phyloP scores from a whole-genome alignment of 139 green algal species.

The Asterochloris erici region DNA sequence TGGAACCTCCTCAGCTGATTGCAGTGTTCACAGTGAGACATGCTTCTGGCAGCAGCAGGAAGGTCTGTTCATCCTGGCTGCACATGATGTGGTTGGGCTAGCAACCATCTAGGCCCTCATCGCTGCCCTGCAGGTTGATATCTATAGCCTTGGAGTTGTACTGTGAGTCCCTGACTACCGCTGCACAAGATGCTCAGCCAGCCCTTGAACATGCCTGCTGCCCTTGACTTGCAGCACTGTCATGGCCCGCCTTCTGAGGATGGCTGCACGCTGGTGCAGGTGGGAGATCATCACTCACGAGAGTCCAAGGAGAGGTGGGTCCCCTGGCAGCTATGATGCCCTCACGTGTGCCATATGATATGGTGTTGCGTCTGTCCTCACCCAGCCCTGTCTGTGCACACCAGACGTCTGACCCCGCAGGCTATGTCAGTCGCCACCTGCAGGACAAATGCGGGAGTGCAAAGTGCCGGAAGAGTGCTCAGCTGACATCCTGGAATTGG shows the following conservation, averaged over 20 bases:
- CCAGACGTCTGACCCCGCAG: no score
- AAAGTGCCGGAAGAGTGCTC: slow-evolving; percentile 11
- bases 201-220: no score
- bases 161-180: no score
- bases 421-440: background rate
- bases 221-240: no score
- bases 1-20: background rate
- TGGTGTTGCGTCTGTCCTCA: no score
- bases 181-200: no score
- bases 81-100: background rate
- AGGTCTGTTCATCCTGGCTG: background rate
- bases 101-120: background rate
- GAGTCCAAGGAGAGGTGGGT: no score
- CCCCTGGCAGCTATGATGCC: no score
- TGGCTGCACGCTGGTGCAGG: background rate
- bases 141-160: slow-evolving; percentile 14
- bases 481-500: slow-evolving; percentile 1
- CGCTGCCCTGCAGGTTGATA: slow-evolving; percentile 4
- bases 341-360: no score
- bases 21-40: background rate
- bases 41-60: background rate
- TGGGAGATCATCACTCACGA: slow-evolving; percentile 17
- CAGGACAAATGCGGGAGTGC: slow-evolving; percentile 3
- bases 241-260: no score
- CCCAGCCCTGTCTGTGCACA: no score